phyloP scores from a whole-genome alignment of 2,329 filamentous ascomycete genomes.

The Dryadomyces quercus-mongolicae region DNA sequence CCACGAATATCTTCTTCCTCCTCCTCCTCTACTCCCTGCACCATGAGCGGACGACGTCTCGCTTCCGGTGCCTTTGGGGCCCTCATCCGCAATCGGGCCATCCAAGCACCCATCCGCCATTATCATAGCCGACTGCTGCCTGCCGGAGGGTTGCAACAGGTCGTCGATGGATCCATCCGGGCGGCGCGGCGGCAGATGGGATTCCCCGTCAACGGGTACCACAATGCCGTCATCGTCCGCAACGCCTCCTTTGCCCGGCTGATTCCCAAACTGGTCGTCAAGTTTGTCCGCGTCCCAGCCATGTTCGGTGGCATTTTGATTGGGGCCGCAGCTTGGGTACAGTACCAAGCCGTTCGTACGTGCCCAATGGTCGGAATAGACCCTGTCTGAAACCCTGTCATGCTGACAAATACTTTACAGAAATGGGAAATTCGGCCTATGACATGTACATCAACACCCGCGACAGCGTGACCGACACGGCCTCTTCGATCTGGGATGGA shows the following conservation, averaged over 20 bases:
- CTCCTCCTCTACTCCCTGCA: slow-evolving; percentile 13
- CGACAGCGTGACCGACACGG: slow-evolving; percentile 58
- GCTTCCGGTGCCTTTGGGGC: slow-evolving; percentile 56
- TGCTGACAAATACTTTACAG: slow-evolving; percentile 22
- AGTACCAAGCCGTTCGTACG: slow-evolving; percentile 87
- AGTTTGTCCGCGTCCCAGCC: slow-evolving; percentile 77
- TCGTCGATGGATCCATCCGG: slow-evolving; percentile 47
- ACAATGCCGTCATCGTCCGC: slow-evolving; percentile 58
- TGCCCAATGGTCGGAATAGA: neutral
- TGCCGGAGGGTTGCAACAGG: slow-evolving; percentile 55
- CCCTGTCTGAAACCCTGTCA: neutral
- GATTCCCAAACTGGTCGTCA: slow-evolving; percentile 80
- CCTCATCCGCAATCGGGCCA: slow-evolving; percentile 47
- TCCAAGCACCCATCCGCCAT: slow-evolving; percentile 42
- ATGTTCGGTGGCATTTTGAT: slow-evolving; percentile 85
- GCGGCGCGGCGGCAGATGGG: slow-evolving; percentile 54
- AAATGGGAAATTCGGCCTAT: slow-evolving; percentile 65
- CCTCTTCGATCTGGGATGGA: slow-evolving; percentile 57
- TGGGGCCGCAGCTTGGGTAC: slow-evolving; percentile 79
- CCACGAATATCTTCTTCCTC: too few species aligned
- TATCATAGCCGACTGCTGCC: slow-evolving; percentile 48
- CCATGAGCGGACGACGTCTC: slow-evolving; percentile 64
- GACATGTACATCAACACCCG: slow-evolving; percentile 64
- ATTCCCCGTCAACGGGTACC: slow-evolving; percentile 73
- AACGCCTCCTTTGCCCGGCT: slow-evolving; percentile 54